Percentiles rank a stretch among this genome's conserved stretches.
Conservation (phyloP, 345 rosid genomes). For the Aurinia saxatilis region DNA sequence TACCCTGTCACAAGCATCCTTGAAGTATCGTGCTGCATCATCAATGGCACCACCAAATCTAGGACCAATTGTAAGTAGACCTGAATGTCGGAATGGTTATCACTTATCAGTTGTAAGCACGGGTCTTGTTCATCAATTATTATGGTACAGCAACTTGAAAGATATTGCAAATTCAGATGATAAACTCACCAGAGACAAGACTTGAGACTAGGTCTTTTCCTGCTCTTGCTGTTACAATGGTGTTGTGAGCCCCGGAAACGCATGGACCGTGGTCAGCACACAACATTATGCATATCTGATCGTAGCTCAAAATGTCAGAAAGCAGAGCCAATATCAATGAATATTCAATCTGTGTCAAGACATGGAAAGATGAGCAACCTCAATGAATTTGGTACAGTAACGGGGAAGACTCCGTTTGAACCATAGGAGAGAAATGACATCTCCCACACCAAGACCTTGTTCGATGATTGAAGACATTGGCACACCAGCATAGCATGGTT, state of each 20-base stretch:
- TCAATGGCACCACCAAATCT: constrained; percentile 99
- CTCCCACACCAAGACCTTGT: constrained; percentile 89
- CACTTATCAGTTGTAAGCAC: background rate
- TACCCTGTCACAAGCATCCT: constrained; percentile 93
- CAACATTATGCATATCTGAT: constrained; percentile 90
- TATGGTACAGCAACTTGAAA: background rate
- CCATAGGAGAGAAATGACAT: constrained; percentile 94
- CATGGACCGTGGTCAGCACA: constrained; percentile 99
- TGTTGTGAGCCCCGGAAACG: constrained; percentile 95
- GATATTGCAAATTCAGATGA: background rate
- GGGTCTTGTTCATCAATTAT: background rate
- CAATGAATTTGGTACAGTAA: constrained; percentile 87
- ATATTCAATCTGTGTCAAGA: background rate
- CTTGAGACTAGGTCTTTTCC: constrained; percentile 99
- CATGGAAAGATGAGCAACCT: constrained; percentile 38
- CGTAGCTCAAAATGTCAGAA: constrained; percentile 9
- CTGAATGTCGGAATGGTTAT: constrained; percentile 32
- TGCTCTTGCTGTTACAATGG: constrained; percentile 95
- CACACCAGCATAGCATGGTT: constrained; percentile 97
- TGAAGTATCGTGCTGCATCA: constrained; percentile 94
- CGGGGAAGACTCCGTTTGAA: constrained; percentile 97
- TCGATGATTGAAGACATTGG: constrained; percentile 97
- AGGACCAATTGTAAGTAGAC: constrained; percentile 94
- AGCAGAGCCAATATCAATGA: background rate
- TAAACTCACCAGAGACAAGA: constrained; percentile 69